Base-by-base conservation (phyloP, 441 rosid species). In the Hura crepitans region DNA sequence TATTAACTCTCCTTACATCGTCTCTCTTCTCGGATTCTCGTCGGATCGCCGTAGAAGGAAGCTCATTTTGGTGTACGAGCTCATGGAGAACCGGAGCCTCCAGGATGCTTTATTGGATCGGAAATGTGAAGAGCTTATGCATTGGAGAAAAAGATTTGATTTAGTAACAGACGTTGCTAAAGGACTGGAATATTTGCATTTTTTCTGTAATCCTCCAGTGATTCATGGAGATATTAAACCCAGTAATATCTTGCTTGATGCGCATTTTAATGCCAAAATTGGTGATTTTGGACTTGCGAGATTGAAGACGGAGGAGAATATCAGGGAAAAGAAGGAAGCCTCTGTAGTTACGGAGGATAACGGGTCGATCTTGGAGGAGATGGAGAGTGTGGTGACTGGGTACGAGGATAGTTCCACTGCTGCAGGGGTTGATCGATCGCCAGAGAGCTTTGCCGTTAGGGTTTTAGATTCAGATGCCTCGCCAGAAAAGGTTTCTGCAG, bases 141-240 rank as follows among this genome's bases (percentile, higher is more conserved):
- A 74, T 50, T 91, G 97, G 95, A 63, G 68, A 56, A 78, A 77
- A 53, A 71, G 97, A 46, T 86, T 87, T 39, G 83, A 70, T 10
- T 65, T 91, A 55, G 87, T 83, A 6, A 72, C 30, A 3, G 91
- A 86, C 62, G 80, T 91, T 6, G 97, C 95, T 1, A 83, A 77
- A 47, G 97, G 97, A 60, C 83, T 91, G 4, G 83, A 87, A 78
- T 89, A 87, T 73, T 79, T 91, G 6, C 95, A 91, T 65, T 85
- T 81, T 31, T 74, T 49, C 6, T 85, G 95, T 67, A 78, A 78
- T 60, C 95, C 93, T 12, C 70, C 85, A 1, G 85, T 91, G 53
- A 89, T 87, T 65, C 97, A 91, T 28, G 93, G 97, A 0, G 97
- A 91, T 75, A 75, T 91, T 28, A 91, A 91, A 68, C 97, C 97